phyloP scores from a whole-genome alignment of 441 rosid genomes.

The Isatis lusitanica region DNA sequence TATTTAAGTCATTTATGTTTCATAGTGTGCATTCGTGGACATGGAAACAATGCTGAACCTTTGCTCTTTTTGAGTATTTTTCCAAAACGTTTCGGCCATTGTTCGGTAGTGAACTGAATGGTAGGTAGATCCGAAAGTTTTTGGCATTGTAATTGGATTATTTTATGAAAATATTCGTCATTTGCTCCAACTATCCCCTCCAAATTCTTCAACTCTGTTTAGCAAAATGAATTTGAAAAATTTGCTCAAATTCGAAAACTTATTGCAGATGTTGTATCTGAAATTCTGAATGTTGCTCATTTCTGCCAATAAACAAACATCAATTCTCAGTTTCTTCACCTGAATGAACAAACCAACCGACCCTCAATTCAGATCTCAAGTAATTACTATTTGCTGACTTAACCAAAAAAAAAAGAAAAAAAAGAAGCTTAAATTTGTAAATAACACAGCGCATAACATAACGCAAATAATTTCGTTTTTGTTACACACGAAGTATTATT shows the following conservation, averaged over 20 bases:
- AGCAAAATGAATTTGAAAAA: too few species aligned
- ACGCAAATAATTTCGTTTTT: conserved; percentile 1
- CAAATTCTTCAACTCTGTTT: too few species aligned
- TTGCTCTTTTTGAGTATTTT: neutral
- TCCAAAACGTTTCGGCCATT: neutral
- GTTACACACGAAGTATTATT: neutral
- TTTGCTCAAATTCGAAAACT: too few species aligned
- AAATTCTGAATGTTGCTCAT: too few species aligned
- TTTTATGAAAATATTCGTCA: too few species aligned
- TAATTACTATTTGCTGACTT: neutral
- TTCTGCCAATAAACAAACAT: too few species aligned
- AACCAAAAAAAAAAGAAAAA: neutral
- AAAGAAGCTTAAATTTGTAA: too few species aligned
- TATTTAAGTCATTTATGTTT: too few species aligned
- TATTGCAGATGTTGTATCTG: too few species aligned
- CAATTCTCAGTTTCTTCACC: too few species aligned
- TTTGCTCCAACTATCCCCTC: too few species aligned
- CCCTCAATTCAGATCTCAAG: neutral
- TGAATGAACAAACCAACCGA: too few species aligned
- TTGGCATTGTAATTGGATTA: neutral
- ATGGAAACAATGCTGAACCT: neutral
- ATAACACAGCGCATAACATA: conserved; percentile 2
- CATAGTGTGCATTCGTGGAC: neutral
- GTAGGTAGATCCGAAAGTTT: neutral
- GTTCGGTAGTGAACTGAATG: neutral